phyloP scores from a whole-genome alignment of 1,284 basidiomycete species.

The Takashimella koratensis region DNA sequence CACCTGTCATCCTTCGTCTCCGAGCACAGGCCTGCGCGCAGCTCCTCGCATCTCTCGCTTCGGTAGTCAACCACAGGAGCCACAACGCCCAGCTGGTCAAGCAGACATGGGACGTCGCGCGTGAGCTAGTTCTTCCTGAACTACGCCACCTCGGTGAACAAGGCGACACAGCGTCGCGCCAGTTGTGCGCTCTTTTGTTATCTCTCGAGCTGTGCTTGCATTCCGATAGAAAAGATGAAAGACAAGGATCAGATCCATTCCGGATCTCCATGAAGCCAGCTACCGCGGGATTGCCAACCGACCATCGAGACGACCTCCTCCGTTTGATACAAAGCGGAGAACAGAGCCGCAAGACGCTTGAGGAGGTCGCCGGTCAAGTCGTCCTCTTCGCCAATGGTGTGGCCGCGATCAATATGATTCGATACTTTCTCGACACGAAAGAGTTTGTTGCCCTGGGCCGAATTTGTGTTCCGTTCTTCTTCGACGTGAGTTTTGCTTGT shows the following conservation, averaged over 20 bases:
- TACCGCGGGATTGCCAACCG: not conserved
- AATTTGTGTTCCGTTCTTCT: conserved; percentile 9
- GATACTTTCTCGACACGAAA: conserved; percentile 10
- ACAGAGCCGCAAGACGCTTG: not conserved
- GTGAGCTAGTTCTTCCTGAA: conserved; percentile 11
- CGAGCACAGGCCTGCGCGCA: conserved; percentile 19
- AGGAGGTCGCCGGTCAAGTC: not conserved
- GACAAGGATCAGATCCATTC: conserved; percentile 8
- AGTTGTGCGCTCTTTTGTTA: conserved; percentile 18
- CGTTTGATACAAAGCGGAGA: not conserved
- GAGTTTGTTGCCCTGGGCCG: conserved; percentile 8
- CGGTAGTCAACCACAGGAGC: conserved; percentile 8
- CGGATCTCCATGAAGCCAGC: conserved; percentile 9
- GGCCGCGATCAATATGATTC: not conserved
- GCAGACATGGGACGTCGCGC: conserved; percentile 12
- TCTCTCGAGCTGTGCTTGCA: conserved; percentile 18
- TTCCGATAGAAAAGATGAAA: not conserved
- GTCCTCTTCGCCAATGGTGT: not conserved
- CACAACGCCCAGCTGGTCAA: conserved; percentile 8
- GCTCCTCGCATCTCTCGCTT: conserved; percentile 23
- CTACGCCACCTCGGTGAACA: conserved; percentile 17
- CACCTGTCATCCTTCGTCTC: conserved; percentile 23
- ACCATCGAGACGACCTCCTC: not conserved
- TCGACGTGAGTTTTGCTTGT: conserved; percentile 12
- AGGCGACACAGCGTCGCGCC: conserved; percentile 8